A percentile compares a stretch with the other conserved stretches of the same genome.
phyloP scores from a whole-genome alignment of 2,329 filamentous ascomycete genomes.

The Metarhizium guizhouense region DNA sequence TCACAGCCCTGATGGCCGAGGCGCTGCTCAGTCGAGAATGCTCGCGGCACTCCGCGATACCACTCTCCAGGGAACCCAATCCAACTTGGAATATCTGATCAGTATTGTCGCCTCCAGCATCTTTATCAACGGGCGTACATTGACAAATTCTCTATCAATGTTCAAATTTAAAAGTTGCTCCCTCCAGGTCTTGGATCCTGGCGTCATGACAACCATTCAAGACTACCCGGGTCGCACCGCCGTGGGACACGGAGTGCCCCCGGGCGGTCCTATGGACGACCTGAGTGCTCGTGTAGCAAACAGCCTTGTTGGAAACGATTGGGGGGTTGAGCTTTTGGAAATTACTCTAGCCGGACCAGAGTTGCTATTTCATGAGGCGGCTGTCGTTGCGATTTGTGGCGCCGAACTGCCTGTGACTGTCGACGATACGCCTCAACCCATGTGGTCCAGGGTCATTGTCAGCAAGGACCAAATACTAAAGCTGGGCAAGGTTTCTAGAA shows the following conservation, averaged over 20 bases:
- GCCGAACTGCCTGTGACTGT: slow-evolving; percentile 42
- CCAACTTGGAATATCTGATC: slow-evolving; percentile 47
- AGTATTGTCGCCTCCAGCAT: slow-evolving; percentile 35
- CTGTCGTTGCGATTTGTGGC: slow-evolving; percentile 48
- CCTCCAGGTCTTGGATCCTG: slow-evolving; percentile 47
- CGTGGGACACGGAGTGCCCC: slow-evolving; percentile 48
- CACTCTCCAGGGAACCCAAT: slow-evolving; percentile 37
- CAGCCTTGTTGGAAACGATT: slow-evolving; percentile 46
- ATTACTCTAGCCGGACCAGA: slow-evolving; percentile 53
- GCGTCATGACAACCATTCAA: slow-evolving; percentile 49
- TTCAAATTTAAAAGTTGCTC: slow-evolving; percentile 41
- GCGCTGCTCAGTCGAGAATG: slow-evolving; percentile 35
- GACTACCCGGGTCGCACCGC: slow-evolving; percentile 48
- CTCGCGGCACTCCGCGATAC: slow-evolving; percentile 30
- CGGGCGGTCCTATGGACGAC: slow-evolving; percentile 53
- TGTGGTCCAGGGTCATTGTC: slow-evolving; percentile 47
- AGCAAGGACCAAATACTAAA: slow-evolving; percentile 36
- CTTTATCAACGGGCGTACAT: slow-evolving; percentile 41
- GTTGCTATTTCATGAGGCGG: slow-evolving; percentile 43
- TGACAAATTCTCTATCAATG: slow-evolving; percentile 44
- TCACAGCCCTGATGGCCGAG: slow-evolving; percentile 25
- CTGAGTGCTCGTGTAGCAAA: slow-evolving; percentile 51
- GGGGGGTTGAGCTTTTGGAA: slow-evolving; percentile 45
- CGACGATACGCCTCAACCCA: slow-evolving; percentile 37
- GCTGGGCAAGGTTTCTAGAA: slow-evolving; percentile 40